phyloP scores from a whole-genome alignment of 257 asterid genomes.

The Datura wrightii region DNA sequence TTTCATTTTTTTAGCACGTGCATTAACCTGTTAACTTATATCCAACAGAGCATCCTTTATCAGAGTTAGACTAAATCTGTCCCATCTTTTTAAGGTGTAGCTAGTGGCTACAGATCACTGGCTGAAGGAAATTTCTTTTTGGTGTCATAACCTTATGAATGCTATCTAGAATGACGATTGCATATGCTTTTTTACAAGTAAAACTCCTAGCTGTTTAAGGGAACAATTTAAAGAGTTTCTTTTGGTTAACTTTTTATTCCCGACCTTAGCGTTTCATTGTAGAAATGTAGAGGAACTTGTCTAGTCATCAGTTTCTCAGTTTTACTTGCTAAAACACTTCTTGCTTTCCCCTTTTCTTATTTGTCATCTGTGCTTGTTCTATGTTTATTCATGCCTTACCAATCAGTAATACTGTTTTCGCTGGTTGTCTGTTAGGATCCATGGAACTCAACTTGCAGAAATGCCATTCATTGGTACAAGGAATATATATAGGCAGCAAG shows the following conservation, averaged over 20 bases:
- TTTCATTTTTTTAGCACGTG: conserved; percentile 22
- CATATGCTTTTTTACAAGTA: background rate
- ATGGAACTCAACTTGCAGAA: conserved; percentile 41
- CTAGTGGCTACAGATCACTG: background rate
- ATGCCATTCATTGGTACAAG: conserved; percentile 45
- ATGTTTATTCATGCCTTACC: conserved; percentile 19
- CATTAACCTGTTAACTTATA: background rate
- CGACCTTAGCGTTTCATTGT: background rate
- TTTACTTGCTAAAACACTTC: background rate
- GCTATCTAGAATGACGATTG: conserved; percentile 1
- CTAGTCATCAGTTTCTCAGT: conserved; percentile 8
- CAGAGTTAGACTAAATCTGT: background rate
- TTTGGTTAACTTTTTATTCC: background rate
- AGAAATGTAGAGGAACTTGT: background rate
- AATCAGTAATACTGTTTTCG: conserved; percentile 28
- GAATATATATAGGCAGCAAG: conserved; percentile 40
- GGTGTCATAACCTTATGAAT: background rate
- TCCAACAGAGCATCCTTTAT: background rate
- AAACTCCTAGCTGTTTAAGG: background rate
- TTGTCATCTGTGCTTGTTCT: background rate
- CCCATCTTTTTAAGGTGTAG: background rate
- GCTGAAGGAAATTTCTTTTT: background rate
- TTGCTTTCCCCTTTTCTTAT: conserved; percentile 10
- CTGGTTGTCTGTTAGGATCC: conserved; percentile 33
- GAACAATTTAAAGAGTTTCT: background rate